Base-by-base conservation (phyloP, 192 early-diverging fungal species). In the Lobulomyces angularis region DNA sequence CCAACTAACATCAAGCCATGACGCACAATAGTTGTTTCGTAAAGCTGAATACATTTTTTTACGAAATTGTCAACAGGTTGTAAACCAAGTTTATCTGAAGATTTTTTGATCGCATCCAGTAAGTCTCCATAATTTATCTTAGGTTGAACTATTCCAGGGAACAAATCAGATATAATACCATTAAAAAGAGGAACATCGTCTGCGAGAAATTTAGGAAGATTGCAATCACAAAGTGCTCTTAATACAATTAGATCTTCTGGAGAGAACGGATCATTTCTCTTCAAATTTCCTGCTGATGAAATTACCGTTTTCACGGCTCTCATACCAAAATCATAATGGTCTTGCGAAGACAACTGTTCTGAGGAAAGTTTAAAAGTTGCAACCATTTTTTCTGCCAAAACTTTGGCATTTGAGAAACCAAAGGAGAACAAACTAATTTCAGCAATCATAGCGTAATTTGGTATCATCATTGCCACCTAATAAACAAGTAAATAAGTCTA, bases 281-380 rank as follows among this genome's bases (percentile, higher is more conserved):
- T 75, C 6, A 75, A 56, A 33, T 75, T 75, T 21, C 72, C 72
- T 1, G 72, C 72, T 16, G 53, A 54, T 3, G 72, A 75, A 44
- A 75, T 75, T n/a, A 75, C 72, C 12, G 69, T 65, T 37, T 75
- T 75, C 14, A 75, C 72, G 1, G 72, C 72, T 14, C 72, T 39
- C 72, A 75, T 75, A 6, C 72, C 72, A 35, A 75, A 75, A 37
- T 75, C 72, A 45, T 75, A 75, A 46, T 75, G 72, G 35, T 75
- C 72, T 46, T 75, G 72, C n/a, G 72, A 75, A 1, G 67, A 71
- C 0, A 75, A 49, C 35, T 75, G 72, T 38, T 75, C 72, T 5
- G 72, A 75, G 9, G 56, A 61, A 1, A 75, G 48, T 38, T 75
- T 75, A 51, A 75, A 75, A 1, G 72, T 75, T 0, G 72, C 72